A percentile compares a stretch with the other conserved stretches of the same genome.
Evolutionary conservation across 768 basidiomycete genomes (phyloP).

Genomic region (Pleurotus cornucopiae): DNA sequence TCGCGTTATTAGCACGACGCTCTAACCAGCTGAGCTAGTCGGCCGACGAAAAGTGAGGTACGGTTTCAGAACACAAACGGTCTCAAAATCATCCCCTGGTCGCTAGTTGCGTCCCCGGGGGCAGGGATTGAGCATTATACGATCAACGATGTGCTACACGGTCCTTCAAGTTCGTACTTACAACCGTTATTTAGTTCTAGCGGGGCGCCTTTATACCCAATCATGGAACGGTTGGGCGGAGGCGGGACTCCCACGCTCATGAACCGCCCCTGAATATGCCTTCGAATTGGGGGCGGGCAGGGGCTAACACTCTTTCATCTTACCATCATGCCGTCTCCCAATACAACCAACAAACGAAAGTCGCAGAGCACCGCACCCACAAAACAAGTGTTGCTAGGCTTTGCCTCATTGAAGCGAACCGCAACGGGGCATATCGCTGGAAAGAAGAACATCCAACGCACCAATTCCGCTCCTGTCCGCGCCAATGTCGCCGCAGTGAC

Average conservation of each 20-base stretch:
- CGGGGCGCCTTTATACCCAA: too few species aligned
- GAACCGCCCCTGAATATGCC: too few species aligned
- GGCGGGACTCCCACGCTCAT: too few species aligned
- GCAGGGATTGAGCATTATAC: too few species aligned
- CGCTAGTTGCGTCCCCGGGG: too few species aligned
- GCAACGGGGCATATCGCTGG: slow-evolving; percentile 22
- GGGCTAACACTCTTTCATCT: neutral
- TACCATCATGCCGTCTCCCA: slow-evolving; percentile 8
- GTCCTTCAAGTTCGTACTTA: too few species aligned
- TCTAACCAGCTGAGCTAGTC: slow-evolving; percentile 86
- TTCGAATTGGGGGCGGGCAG: too few species aligned
- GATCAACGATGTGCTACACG: too few species aligned
- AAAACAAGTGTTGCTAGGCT: slow-evolving; percentile 44
- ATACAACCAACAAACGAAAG: slow-evolving; percentile 5
- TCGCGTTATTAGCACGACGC: slow-evolving; percentile 79
- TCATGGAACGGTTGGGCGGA: too few species aligned
- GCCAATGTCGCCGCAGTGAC: slow-evolving; percentile 11
- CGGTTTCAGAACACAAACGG: too few species aligned
- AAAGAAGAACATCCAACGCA: slow-evolving; percentile 11
- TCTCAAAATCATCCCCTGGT: too few species aligned
- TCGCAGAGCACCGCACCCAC: slow-evolving; percentile 14
- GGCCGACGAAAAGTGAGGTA: slow-evolving; percentile 30
- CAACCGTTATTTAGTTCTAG: too few species aligned
- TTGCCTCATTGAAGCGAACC: slow-evolving; percentile 43
- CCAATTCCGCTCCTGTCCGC: slow-evolving; percentile 7